Conservation (phyloP, 805 yeast species). For the Yarrowia keelungensis region DNA sequence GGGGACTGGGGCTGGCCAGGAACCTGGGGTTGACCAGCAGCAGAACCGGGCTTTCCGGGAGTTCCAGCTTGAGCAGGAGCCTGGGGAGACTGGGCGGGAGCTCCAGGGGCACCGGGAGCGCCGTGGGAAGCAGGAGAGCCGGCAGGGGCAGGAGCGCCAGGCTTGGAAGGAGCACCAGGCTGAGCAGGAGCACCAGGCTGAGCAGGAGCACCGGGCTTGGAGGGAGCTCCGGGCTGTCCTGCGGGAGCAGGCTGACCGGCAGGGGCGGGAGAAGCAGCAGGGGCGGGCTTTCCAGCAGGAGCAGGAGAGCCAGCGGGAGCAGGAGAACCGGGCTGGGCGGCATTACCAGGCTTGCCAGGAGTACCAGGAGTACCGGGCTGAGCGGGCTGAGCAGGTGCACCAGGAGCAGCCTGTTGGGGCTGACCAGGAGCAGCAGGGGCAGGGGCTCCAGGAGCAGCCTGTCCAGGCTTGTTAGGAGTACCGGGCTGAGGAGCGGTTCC, state of each 20-base stretch:
- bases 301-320: not conserved
- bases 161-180: not conserved
- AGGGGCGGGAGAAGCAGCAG: not conserved
- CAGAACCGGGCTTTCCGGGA: slow-evolving; percentile 2
- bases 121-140: not conserved
- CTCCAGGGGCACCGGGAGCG: not conserved
- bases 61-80: slow-evolving; percentile 4
- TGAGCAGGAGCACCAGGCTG: not conserved
- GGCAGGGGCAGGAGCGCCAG: not conserved
- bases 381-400: not conserved
- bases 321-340: not conserved
- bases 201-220: not conserved
- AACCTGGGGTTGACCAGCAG: slow-evolving; percentile 1
- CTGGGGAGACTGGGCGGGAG: slow-evolving; percentile 1
- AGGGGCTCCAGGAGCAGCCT: not conserved
- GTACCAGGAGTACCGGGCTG: not conserved
- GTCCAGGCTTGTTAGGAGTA: not conserved
- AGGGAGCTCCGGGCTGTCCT: not conserved
- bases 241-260: not conserved
- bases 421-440: not conserved
- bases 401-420: not conserved
- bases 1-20: slow-evolving; percentile 9
- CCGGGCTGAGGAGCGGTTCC: not conserved
- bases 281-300: not conserved
- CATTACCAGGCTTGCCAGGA: not conserved